Evolutionary conservation across 2,329 filamentous ascomycete genomes (phyloP).

Genomic region (Trichophyton rubrum): DNA sequence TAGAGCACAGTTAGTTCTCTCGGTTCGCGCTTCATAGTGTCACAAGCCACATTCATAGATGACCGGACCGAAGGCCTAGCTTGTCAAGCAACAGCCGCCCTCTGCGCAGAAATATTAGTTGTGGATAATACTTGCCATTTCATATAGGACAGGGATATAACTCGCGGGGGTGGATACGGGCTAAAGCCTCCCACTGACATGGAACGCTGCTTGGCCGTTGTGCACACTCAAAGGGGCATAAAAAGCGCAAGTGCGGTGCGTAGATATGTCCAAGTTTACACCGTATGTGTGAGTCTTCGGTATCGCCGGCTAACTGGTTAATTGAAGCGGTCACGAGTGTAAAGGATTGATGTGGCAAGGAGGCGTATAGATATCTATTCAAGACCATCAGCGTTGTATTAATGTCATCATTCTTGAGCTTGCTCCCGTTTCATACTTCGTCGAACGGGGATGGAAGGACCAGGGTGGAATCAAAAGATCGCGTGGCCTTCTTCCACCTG

Average conservation of each 20-base stretch:
- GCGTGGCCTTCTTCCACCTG: not conserved
- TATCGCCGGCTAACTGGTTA: not conserved
- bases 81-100: not conserved
- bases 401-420: not conserved
- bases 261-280: not conserved
- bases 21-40: not conserved
- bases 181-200: not conserved
- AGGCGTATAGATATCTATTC: not conserved
- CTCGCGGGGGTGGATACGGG: slow-evolving; percentile 2
- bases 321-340: not conserved
- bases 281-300: not conserved
- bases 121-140: not conserved
- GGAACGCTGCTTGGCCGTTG: slow-evolving; percentile 4
- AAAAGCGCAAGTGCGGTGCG: not conserved
- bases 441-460: not conserved
- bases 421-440: not conserved
- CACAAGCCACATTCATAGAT: not conserved
- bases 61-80: not conserved
- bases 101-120: slow-evolving; percentile 2
- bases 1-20: not conserved
- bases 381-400: not conserved
- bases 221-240: not conserved
- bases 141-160: not conserved
- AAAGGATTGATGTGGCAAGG: not conserved
- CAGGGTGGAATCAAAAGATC: not conserved